Evolutionary conservation across 2,329 filamentous ascomycete species (phyloP).

Genomic region (Sarocladium strictum): DNA sequence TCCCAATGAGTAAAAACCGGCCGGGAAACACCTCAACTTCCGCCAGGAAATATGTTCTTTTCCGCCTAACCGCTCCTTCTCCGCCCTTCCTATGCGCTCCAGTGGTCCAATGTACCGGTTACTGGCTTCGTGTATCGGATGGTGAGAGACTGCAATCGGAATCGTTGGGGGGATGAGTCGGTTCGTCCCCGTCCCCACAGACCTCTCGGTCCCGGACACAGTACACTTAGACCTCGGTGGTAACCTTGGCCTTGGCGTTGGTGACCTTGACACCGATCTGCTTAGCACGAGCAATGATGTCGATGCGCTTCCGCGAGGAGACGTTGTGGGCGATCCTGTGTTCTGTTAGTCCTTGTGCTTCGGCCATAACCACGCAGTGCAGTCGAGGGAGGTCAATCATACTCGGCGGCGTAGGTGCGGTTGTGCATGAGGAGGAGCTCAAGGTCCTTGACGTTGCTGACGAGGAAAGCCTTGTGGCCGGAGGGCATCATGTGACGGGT

Average conservation of each 20-base stretch:
- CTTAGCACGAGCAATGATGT: conserved; percentile 96
- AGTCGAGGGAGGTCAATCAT: conserved; percentile 38
- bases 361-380: background rate
- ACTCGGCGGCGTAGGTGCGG: conserved; percentile 98
- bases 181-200: conserved; percentile 6
- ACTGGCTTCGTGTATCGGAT: background rate
- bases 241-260: conserved; percentile 98
- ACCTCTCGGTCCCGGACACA: background rate
- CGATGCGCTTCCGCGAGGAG: conserved; percentile 96
- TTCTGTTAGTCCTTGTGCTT: background rate
- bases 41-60: conserved; percentile 1
- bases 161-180: background rate
- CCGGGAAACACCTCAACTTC: conserved; percentile 8
- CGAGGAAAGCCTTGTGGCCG: conserved; percentile 99
- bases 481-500: conserved; percentile 98
- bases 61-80: background rate
- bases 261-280: conserved; percentile 99
- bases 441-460: conserved; percentile 93
- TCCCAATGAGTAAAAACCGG: conserved; percentile 9
- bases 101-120: background rate
- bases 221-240: conserved; percentile 74
- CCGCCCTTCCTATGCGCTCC: background rate
- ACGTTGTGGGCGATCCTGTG: conserved; percentile 92
- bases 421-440: conserved; percentile 99
- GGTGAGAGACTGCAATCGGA: conserved; percentile 3